Evolutionary conservation across 1,139 yeast genomes (phyloP), one percentile per base, ranked within the genome.

Genomic region (Diutina scorzettiae): DNA sequence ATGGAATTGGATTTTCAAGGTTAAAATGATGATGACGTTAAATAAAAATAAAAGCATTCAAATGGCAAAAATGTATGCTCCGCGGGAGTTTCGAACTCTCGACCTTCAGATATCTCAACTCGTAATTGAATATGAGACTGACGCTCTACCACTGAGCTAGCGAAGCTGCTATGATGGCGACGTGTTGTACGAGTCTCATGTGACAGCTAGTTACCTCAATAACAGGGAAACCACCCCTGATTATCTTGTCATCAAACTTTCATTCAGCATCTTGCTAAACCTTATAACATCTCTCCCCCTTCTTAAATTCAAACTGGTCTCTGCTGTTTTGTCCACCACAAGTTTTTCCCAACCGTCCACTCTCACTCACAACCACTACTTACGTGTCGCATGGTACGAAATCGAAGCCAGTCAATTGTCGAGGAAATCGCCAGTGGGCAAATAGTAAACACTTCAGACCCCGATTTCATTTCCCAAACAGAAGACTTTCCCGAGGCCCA

Each of bases 71-170:
- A 34, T 14, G 7, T 20, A 23, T 34, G 39, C 39, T 34, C 39
- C 39, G 39, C 39, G 39, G 39, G 39, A 34, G 39, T 17, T 34
- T 34, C 39, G 39, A 34, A 34, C 39, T 34, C 39, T 34, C 39
- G 39, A 34, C 39, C 39, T 34, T 34, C 39, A 34, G 39, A 34
- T 34, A 20, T 14, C 34, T n/a, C 37, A 32, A n/a, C 3, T 25
- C 12, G 17, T 24, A 4, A 5, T 16, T 20, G 21, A 18, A 19
- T 34, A 34, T 34, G 39, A 34, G 39, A 34, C 39, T 34, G 39
- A 34, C 39, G 39, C 39, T 34, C 39, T 34, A 34, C 39, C 39
- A 34, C 39, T 34, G 39, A 34, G 39, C 39, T 34, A 34, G 39
- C 39, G 39, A 34, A 34, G 39, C 39, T n/a, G n/a, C n/a, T n/a